A percentile compares a stretch with the other conserved stretches of the same genome.
Evolutionary conservation across 108 stramenopile genomes (phyloP).

Genomic region (Skeletonema costatum): DNA sequence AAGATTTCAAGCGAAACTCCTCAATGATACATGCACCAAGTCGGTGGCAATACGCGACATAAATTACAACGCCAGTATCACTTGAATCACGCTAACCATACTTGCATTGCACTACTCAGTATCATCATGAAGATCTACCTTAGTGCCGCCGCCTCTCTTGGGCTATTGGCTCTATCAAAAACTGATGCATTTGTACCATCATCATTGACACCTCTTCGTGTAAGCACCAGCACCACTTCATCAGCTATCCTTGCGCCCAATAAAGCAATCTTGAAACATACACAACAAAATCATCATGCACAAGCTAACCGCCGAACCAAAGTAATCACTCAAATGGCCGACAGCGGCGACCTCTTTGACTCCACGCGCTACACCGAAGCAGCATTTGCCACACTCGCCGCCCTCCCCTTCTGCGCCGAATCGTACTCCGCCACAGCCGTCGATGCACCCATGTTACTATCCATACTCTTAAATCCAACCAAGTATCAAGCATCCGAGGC

Average conservation of each 20-base stretch:
- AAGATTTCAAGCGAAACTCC: neutral
- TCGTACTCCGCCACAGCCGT: conserved; percentile 63
- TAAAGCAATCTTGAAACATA: neutral
- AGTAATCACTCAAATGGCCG: neutral
- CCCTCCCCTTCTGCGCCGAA: conserved; percentile 71
- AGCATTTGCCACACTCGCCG: conserved; percentile 71
- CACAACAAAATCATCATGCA: neutral
- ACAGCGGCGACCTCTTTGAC: conserved; percentile 44
- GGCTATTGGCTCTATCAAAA: neutral
- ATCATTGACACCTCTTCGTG: neutral
- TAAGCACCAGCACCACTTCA: neutral
- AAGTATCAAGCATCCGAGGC: conserved; percentile 73
- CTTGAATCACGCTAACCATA: neutral
- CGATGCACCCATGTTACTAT: conserved; percentile 73
- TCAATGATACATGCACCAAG: neutral
- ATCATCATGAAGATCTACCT: neutral
- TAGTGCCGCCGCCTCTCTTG: neutral
- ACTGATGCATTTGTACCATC: neutral
- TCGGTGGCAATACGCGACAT: too few relatives aligned
- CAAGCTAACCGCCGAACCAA: neutral
- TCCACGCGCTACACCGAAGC: conserved; percentile 81
- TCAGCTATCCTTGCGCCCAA: neutral
- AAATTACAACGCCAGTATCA: neutral
- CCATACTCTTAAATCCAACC: conserved; percentile 77
- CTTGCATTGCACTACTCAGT: neutral